Evolutionary conservation across 495 filamentous ascomycete species (phyloP).

Genomic region (Tuber microsphaerosporum): DNA sequence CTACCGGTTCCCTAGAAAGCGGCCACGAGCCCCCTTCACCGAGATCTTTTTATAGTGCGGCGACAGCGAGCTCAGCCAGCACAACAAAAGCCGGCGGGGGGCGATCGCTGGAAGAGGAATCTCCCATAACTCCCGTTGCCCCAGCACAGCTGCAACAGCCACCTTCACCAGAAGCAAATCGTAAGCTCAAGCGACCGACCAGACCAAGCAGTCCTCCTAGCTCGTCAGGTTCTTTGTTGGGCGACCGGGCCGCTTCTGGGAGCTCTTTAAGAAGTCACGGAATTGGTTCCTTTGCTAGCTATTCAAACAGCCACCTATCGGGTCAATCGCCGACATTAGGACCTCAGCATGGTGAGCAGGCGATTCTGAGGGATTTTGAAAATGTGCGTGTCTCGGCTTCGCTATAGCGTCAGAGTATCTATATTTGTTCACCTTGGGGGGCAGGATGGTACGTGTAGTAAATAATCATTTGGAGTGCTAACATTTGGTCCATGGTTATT

Average conservation of each 20-base stretch:
- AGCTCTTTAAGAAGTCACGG: conserved; percentile 30
- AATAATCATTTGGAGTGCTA: conserved; percentile 14
- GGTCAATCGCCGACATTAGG: conserved; percentile 22
- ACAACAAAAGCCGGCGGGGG: conserved; percentile 31
- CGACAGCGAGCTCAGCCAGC: conserved; percentile 32
- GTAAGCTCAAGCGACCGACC: conserved; percentile 27
- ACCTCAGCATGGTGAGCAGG: conserved; percentile 29
- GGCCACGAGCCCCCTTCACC: conserved; percentile 34
- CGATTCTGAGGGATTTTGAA: conserved; percentile 33
- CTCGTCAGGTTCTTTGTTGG: conserved; percentile 19
- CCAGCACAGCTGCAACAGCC: conserved; percentile 26
- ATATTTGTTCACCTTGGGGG: conserved; percentile 16
- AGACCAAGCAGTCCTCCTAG: conserved; percentile 30
- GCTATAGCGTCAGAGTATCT: conserved; percentile 23
- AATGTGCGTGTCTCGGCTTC: conserved; percentile 31
- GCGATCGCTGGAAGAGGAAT: conserved; percentile 16
- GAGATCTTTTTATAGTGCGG: conserved; percentile 38
- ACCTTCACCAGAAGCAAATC: conserved; percentile 25
- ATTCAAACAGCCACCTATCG: conserved; percentile 28
- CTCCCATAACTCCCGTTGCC: conserved; percentile 5
- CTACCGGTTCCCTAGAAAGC: conserved; percentile 12
- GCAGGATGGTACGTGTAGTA: neutral
- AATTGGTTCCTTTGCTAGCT: conserved; percentile 30
- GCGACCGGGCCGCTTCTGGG: conserved; percentile 17
- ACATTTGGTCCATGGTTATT: conserved; percentile 20